Percentiles rank a stretch among this genome's conserved stretches.
Conservation (phyloP, 176 grass and related monocot genomes). For the Oryza officinalis region DNA sequence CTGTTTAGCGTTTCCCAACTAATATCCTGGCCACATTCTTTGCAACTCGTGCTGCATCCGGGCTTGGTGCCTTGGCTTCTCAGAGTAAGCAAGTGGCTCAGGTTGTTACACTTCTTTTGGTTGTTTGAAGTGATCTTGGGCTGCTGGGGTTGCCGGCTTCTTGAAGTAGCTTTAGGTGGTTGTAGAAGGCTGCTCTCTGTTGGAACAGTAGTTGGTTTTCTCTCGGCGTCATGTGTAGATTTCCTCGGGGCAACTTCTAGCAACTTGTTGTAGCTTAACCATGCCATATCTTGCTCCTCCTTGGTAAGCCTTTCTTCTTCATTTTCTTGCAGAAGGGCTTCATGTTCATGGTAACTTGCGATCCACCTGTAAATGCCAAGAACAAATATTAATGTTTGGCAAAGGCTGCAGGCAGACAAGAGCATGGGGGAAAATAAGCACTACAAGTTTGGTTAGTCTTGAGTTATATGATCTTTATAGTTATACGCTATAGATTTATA, state of each 20-base stretch:
- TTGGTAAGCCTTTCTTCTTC: conserved; percentile 92
- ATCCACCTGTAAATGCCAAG: conserved; percentile 71
- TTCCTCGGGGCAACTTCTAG: conserved; percentile 56
- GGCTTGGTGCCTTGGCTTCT: conserved; percentile 71
- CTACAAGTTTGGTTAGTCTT: neutral
- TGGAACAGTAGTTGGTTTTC: conserved; percentile 35
- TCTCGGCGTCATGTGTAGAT: conserved; percentile 31
- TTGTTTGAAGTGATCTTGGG: conserved; percentile 52
- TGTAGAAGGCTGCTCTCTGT: conserved; percentile 16
- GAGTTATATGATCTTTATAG: neutral
- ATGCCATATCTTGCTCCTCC: conserved; percentile 95
- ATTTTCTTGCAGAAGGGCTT: conserved; percentile 93
- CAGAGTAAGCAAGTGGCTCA: conserved; percentile 78
- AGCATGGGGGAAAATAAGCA: neutral
- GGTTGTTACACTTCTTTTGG: conserved; percentile 90
- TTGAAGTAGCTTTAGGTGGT: conserved; percentile 39
- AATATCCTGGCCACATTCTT: conserved; percentile 79
- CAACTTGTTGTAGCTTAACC: conserved; percentile 61
- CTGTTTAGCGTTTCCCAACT: conserved; percentile 91
- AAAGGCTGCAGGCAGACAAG: conserved; percentile 5
- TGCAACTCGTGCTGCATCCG: conserved; percentile 72
- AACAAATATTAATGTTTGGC: neutral
- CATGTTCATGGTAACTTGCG: conserved; percentile 92
- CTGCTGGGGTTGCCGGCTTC: conserved; percentile 44
- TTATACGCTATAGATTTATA: neutral